Conservation (phyloP, 176 grass and related monocot species). For the Urochloa ruziziensis region DNA sequence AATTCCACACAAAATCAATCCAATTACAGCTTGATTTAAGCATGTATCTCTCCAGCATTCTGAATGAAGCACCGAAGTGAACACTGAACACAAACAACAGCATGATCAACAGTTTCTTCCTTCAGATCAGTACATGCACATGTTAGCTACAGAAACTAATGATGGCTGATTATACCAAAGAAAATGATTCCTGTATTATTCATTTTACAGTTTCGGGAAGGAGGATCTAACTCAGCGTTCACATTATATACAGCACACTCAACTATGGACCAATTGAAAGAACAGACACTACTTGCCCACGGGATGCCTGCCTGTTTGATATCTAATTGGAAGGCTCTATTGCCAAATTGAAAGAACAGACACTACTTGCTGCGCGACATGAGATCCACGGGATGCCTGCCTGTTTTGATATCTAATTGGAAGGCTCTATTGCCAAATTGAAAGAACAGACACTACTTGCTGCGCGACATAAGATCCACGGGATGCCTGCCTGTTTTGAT, state of each 20-base stretch:
- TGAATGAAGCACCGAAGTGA: neutral
- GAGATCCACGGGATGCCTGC: neutral
- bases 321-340: neutral
- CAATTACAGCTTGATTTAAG: neutral
- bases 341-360: neutral
- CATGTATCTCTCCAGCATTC: neutral
- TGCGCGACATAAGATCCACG: neutral
- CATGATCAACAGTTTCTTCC: neutral
- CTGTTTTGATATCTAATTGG: neutral
- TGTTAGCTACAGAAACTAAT: neutral
- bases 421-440: neutral
- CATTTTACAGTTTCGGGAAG: conserved; percentile 21
- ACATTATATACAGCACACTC: conserved; percentile 10
- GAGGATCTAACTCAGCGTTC: conserved; percentile 5
- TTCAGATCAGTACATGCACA: neutral
- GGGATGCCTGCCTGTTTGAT: neutral
- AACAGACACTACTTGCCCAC: neutral
- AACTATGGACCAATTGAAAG: neutral
- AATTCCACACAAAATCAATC: too few species aligned
- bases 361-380: neutral
- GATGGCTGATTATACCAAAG: too few species aligned
- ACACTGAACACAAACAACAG: neutral
- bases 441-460: neutral
- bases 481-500: neutral
- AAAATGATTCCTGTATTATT: neutral